Percentiles rank a stretch among this genome's conserved stretches.
phyloP scores from a whole-genome alignment of 805 yeast genomes.

The Wickerhamomyces chambardii region DNA sequence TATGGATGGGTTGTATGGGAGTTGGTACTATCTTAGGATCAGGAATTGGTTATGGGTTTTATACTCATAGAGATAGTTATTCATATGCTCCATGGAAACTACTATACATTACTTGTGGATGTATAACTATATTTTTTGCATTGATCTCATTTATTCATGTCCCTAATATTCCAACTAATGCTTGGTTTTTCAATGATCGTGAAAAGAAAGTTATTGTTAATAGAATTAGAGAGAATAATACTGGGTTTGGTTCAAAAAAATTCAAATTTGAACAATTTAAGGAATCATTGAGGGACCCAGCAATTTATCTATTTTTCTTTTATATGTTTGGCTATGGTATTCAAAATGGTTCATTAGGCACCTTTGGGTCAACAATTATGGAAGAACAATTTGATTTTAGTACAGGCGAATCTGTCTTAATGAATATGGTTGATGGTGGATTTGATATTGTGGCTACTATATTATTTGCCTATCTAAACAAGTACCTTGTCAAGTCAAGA shows the following conservation, averaged over 20 bases:
- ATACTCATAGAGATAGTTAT: constrained; percentile 20
- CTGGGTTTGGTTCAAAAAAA: constrained; percentile 35
- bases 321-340: constrained; percentile 21
- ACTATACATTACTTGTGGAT: constrained; percentile 42
- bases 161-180: constrained; percentile 35
- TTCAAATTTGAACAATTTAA: constrained; percentile 36
- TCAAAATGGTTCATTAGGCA: constrained; percentile 37
- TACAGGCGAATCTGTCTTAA: constrained; percentile 19
- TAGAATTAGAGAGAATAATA: constrained; percentile 32
- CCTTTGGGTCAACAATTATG: constrained; percentile 26
- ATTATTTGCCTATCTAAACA: constrained; percentile 20
- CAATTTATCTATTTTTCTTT: constrained; percentile 27
- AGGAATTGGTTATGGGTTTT: constrained; percentile 37
- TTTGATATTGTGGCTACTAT: constrained; percentile 17
- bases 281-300: constrained; percentile 31
- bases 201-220: constrained; percentile 31
- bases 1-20: constrained; percentile 35
- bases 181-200: constrained; percentile 26
- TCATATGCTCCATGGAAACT: constrained; percentile 39
- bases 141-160: constrained; percentile 28
- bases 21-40: constrained; percentile 36
- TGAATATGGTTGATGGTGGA: constrained; percentile 24
- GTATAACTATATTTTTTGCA: constrained; percentile 37
- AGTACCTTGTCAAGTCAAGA: neutral
- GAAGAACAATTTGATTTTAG: constrained; percentile 12